Base-by-base conservation (phyloP, 352 stramenopile genomes). In the Globisporangium polare region DNA sequence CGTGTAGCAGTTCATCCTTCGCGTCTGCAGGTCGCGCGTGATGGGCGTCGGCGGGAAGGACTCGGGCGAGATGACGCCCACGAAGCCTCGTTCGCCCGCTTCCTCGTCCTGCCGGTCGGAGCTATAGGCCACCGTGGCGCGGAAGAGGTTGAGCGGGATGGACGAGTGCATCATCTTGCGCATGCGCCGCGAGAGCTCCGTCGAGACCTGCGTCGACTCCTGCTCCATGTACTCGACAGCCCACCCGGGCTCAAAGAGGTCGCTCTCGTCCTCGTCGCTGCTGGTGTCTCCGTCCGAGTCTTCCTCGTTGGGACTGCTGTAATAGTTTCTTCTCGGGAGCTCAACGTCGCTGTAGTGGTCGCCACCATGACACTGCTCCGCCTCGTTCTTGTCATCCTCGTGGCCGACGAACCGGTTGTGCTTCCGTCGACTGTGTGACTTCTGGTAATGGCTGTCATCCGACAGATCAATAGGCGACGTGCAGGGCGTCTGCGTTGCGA, bases 1-100 rank as follows among this genome's bases (percentile, higher is more conserved):
- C 18, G 84, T 94, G 70, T 94, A 94, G 54, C 76, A 80, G 41
- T 88, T 77, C 62, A 90, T 88, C 15, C 75, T 72, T 46, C 74
- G 72, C n/a, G 80, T 88, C 43, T 92, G 82, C 26, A 91, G 46
- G 57, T 91, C 78, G 58, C 84, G 76, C 17, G 80, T 91, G 66
- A 91, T 86, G 5, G 84, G 84, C 46, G 84, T 94, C 45, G 84
- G 84, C n/a, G 84, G 80, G 47, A 94, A 86, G n/a, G 82, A 92
- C 12, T 87, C 84, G 0, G 84, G 84, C 8, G 84, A 85, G 29
- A 94, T 69, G 8, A 78, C 66, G 6, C 73, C 82, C 24, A 89
- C 61, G 52, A 84, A 74, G 0, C 68, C 66, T 9, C 47, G 10
- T 10, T 50, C 51, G 24, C 53, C 66, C 22, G 73, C 62, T 45